Conservation (phyloP, 2,329 filamentous ascomycete species). For the Aspergillus sp. region DNA sequence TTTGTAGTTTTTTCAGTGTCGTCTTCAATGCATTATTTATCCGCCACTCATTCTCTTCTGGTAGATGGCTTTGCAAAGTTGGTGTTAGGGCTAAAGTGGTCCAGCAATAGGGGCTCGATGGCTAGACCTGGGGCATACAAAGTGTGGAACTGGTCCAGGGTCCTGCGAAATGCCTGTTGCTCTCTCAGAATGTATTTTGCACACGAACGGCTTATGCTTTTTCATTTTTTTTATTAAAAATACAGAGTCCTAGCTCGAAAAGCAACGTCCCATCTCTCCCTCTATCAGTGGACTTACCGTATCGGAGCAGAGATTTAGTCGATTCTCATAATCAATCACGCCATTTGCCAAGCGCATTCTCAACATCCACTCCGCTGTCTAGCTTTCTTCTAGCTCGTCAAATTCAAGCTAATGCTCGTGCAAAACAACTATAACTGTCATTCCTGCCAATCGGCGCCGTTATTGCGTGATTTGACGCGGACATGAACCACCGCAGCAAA, state of each 20-base stretch:
- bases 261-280: not conserved
- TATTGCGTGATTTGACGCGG: conserved; percentile 1
- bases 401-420: not conserved
- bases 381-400: not conserved
- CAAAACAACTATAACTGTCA: not conserved
- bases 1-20: not conserved
- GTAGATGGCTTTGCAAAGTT: not conserved
- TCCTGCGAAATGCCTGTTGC: not conserved
- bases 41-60: not conserved
- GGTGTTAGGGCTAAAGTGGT: not conserved
- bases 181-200: not conserved
- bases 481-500: not conserved
- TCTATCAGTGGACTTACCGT: too few species aligned
- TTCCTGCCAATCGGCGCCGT: not conserved
- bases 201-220: not conserved
- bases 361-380: not conserved
- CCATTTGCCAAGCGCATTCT: not conserved
- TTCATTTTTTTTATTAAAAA: too few species aligned
- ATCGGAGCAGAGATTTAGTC: not conserved
- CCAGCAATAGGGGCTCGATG: not conserved
- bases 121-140: not conserved
- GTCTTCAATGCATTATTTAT: not conserved
- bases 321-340: conserved; percentile 4
- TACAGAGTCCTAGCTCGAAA: not conserved
- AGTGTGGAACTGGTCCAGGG: not conserved